phyloP scores from a whole-genome alignment of 805 yeast genomes.

The Hanseniaspora jakobsenii region DNA sequence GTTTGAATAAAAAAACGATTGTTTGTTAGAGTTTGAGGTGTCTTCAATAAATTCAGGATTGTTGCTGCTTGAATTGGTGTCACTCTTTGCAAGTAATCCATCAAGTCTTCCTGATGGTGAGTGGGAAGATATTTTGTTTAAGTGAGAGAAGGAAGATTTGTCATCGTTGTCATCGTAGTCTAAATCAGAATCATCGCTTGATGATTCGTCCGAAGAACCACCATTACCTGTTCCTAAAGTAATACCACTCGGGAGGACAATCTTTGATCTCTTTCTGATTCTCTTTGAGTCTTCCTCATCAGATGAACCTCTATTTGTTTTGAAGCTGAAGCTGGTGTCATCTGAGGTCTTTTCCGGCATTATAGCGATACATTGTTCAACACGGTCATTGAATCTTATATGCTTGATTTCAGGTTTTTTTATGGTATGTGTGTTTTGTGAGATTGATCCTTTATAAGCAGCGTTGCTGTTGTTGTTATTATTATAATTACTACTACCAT shows the following conservation, averaged over 20 bases:
- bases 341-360: conserved; percentile 4
- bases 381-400: conserved; percentile 88
- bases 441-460: no score
- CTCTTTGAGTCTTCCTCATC: conserved; percentile 27
- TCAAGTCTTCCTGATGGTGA: no score
- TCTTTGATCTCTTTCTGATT: conserved; percentile 19
- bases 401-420: conserved; percentile 34
- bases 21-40: no score
- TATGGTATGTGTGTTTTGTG: no score
- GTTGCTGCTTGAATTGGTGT: conserved; percentile 26
- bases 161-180: not conserved
- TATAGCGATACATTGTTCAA: conserved; percentile 58
- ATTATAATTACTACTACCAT: no score
- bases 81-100: no score
- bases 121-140: no score
- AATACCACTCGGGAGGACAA: conserved; percentile 14
- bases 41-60: conserved; percentile 5
- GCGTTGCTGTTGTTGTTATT: no score
- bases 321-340: not conserved
- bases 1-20: no score
- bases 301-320: conserved; percentile 21
- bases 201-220: conserved; percentile 16
- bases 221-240: conserved; percentile 15
- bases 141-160: no score
- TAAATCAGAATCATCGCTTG: conserved; percentile 15